Percentiles rank a stretch among this genome's conserved stretches.
phyloP scores from a whole-genome alignment of 2,329 filamentous ascomycete species.

The Fusarium floridanum region DNA sequence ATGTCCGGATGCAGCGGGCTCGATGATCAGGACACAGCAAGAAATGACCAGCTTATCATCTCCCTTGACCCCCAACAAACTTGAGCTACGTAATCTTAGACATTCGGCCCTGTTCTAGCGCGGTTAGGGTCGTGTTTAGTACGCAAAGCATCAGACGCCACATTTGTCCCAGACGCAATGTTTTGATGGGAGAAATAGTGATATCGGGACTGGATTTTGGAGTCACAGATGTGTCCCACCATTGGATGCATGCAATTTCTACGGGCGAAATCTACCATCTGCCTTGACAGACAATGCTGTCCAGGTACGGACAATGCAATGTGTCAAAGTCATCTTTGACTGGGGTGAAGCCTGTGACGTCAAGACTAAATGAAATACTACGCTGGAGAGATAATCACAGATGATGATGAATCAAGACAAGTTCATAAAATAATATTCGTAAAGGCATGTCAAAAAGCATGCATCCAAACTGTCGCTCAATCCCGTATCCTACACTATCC shows the following conservation, averaged over 20 bases:
- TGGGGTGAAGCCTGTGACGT: not conserved
- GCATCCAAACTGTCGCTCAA: conserved; percentile 49
- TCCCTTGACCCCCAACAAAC: not conserved
- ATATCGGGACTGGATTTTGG: too few relatives aligned
- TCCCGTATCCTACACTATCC: conserved; percentile 49
- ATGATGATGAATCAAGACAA: not conserved
- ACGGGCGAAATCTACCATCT: not conserved
- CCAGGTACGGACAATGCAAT: not conserved
- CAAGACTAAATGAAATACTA: not conserved
- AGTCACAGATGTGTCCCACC: too few relatives aligned
- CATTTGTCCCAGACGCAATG: not conserved
- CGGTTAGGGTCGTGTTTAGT: not conserved
- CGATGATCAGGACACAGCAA: not conserved
- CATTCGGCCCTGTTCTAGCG: not conserved
- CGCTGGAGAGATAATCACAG: not conserved
- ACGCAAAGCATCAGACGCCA: not conserved
- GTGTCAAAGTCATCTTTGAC: too few relatives aligned
- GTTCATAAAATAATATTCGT: not conserved
- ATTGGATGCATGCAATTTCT: not conserved
- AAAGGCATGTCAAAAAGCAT: conserved; percentile 21
- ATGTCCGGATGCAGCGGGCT: not conserved
- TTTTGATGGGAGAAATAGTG: not conserved
- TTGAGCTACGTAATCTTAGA: conserved; percentile 1
- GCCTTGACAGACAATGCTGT: not conserved
- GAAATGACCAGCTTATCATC: not conserved